Evolutionary conservation across 2,329 filamentous ascomycete species (phyloP).

Genomic region (Sporothrix dimorphospora): DNA sequence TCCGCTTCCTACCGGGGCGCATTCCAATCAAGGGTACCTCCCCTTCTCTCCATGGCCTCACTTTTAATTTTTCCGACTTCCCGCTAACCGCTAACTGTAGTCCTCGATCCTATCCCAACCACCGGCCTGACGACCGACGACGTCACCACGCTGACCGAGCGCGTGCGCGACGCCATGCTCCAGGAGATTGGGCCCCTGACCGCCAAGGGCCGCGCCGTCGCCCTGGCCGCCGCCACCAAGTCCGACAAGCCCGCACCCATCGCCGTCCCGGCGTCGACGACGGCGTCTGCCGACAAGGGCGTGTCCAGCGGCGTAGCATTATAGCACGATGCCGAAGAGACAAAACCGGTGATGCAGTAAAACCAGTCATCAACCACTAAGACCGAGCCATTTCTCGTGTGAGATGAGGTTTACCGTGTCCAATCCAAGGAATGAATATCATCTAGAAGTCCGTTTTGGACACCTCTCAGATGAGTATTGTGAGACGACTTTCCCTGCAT

Average conservation of each 20-base stretch:
- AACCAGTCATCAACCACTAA: not conserved
- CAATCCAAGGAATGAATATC: too few relatives aligned
- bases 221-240: constrained; percentile 3
- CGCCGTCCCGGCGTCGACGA: constrained; percentile 2
- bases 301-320: constrained; percentile 30
- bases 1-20: constrained; percentile 67
- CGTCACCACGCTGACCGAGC: constrained; percentile 71
- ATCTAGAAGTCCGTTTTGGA: too few relatives aligned
- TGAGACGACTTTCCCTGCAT: too few relatives aligned
- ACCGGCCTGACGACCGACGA: constrained; percentile 72
- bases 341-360: not conserved
- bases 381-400: too few relatives aligned
- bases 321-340: constrained; percentile 4
- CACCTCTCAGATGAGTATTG: too few relatives aligned
- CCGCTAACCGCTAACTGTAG: constrained; percentile 49
- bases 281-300: constrained; percentile 17
- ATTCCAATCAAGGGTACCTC: constrained; percentile 74
- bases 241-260: not conserved
- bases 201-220: constrained; percentile 45
- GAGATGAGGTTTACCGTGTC: too few relatives aligned
- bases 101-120: constrained; percentile 80
- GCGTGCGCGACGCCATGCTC: constrained; percentile 76
- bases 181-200: constrained; percentile 62
- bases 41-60: not conserved
- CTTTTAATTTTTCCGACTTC: not conserved